phyloP scores from a whole-genome alignment of 2,329 filamentous ascomycete species.

The Penicillium rolfsii region DNA sequence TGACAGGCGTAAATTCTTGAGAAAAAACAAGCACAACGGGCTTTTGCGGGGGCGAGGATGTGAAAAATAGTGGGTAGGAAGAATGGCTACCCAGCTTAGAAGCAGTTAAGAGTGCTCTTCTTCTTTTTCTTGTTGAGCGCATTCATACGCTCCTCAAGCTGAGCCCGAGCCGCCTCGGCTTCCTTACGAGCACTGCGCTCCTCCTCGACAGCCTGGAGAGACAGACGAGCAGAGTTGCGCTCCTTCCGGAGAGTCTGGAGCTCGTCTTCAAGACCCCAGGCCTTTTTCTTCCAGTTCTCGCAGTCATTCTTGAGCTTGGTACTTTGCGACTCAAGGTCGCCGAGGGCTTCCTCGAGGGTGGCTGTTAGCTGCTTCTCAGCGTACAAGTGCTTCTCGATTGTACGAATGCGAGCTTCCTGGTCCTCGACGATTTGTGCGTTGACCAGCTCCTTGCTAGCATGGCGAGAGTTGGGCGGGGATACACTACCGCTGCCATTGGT shows the following conservation, averaged over 20 bases:
- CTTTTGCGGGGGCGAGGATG: constrained; percentile 21
- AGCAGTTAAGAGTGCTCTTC: constrained; percentile 94
- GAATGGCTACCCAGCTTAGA: constrained; percentile 59
- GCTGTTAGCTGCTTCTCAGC: constrained; percentile 96
- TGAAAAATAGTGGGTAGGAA: not conserved
- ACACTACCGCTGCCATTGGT: constrained; percentile 57
- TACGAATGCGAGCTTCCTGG: constrained; percentile 90
- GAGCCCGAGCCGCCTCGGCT: constrained; percentile 83
- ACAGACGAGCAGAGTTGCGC: constrained; percentile 62
- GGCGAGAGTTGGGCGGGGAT: constrained; percentile 65
- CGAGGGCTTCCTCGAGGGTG: constrained; percentile 92
- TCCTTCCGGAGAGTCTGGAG: constrained; percentile 59
- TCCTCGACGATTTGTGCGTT: constrained; percentile 87
- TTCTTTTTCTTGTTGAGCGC: constrained; percentile 91
- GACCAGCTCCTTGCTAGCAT: constrained; percentile 78
- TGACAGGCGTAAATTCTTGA: constrained; percentile 12
- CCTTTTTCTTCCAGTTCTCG: constrained; percentile 88
- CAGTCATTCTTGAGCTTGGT: constrained; percentile 90
- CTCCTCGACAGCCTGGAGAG: constrained; percentile 89
- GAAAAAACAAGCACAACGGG: constrained; percentile 21
- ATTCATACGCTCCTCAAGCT: constrained; percentile 94
- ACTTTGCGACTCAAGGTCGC: constrained; percentile 87
- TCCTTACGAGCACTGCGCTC: constrained; percentile 90
- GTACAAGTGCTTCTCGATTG: constrained; percentile 93
- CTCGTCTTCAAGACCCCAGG: constrained; percentile 71